phyloP scores from a whole-genome alignment of 352 stramenopile genomes.

The Pythium sp. region DNA sequence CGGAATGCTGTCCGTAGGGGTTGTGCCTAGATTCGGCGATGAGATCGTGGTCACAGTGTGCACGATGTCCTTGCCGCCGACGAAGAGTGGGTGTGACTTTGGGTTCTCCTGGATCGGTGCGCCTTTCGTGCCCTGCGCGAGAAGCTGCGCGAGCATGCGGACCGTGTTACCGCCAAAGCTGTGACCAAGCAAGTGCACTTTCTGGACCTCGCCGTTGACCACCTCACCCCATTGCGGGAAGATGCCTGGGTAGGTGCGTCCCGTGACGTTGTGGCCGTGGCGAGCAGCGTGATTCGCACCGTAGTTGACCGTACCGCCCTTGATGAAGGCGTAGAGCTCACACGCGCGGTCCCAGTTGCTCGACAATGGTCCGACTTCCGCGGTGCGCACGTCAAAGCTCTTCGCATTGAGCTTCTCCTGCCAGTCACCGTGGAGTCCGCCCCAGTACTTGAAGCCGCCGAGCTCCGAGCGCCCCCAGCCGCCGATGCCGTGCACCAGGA shows the following conservation, averaged over 20 bases:
- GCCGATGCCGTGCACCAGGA: conserved; percentile 36
- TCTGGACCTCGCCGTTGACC: conserved; percentile 32
- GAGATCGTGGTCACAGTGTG: too few relatives aligned
- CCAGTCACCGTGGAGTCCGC: conserved; percentile 30
- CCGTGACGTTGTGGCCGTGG: conserved; percentile 27
- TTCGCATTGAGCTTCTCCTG: conserved; percentile 28
- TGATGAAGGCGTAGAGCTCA: conserved; percentile 49
- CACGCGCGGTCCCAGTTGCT: conserved; percentile 52
- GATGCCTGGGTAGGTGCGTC: conserved; percentile 30
- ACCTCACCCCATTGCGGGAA: conserved; percentile 37
- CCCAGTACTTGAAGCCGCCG: conserved; percentile 35
- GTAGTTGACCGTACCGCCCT: conserved; percentile 41
- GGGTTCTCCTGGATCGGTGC: conserved; percentile 27
- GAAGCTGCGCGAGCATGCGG: conserved; percentile 39
- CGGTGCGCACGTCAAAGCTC: conserved; percentile 31
- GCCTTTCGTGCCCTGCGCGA: conserved; percentile 31
- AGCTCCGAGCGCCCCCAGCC: conserved; percentile 36
- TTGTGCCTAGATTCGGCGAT: too few relatives aligned
- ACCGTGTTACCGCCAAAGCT: conserved; percentile 40
- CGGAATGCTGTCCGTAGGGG: too few relatives aligned
- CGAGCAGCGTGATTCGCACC: conserved; percentile 27
- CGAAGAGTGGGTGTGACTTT: not conserved
- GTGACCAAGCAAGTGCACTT: conserved; percentile 40
- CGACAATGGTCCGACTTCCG: conserved; percentile 29
- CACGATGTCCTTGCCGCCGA: too few relatives aligned